A percentile compares a stretch with the other conserved stretches of the same genome.
Evolutionary conservation across 495 filamentous ascomycete species (phyloP).

Genomic region (Penicillium parvum): DNA sequence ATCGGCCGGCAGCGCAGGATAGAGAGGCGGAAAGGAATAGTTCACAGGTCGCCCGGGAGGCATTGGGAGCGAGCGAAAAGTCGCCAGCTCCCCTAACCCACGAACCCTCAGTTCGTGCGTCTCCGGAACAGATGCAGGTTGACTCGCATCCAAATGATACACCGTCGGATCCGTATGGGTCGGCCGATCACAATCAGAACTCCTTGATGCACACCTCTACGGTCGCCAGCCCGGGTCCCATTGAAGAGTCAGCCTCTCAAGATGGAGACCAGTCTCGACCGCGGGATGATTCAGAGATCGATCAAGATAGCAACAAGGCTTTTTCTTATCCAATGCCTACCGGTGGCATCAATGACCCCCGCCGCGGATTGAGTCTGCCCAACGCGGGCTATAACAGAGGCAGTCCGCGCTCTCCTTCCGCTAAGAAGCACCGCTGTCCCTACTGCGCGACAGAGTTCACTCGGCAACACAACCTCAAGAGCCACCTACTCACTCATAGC

Average conservation of each 20-base stretch:
- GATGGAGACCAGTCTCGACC: conserved; percentile 39
- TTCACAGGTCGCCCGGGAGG: conserved; percentile 43
- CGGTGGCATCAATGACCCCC: conserved; percentile 41
- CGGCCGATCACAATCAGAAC: conserved; percentile 25
- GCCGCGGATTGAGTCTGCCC: conserved; percentile 73
- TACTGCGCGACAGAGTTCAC: conserved; percentile 97
- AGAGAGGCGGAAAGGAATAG: conserved; percentile 37
- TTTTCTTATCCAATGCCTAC: conserved; percentile 52
- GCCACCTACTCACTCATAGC: conserved; percentile 94
- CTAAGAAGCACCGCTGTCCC: conserved; percentile 91
- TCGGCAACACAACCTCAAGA: conserved; percentile 97
- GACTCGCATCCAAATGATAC: conserved; percentile 33
- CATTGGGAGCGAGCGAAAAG: conserved; percentile 41
- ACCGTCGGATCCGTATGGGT: conserved; percentile 29
- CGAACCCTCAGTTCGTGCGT: conserved; percentile 27
- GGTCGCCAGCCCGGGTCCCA: conserved; percentile 45
- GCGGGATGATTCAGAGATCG: conserved; percentile 34
- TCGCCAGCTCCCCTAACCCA: conserved; percentile 26
- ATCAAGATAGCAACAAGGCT: conserved; percentile 48
- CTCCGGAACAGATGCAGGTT: conserved; percentile 44
- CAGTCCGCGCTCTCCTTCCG: conserved; percentile 64
- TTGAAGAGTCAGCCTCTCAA: conserved; percentile 41
- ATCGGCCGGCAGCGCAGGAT: conserved; percentile 33
- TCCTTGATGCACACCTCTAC: conserved; percentile 41
- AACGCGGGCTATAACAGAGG: conserved; percentile 58